A percentile compares a stretch with the other conserved stretches of the same genome.
Conservation (phyloP, 1,139 yeast genomes). For the Yamadazyma diddensiae region DNA sequence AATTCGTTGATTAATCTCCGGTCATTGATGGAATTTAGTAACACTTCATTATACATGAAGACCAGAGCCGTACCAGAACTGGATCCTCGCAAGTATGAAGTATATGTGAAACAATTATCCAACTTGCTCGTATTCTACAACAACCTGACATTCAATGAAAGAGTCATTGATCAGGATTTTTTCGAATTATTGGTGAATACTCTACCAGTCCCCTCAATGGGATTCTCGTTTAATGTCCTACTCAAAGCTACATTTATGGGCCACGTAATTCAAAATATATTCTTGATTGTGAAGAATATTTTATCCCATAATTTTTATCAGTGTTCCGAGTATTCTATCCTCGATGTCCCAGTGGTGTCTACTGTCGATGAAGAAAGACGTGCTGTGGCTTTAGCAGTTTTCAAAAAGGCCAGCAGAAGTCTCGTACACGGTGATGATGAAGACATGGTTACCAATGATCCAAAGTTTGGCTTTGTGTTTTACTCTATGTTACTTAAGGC, state of each 20-base stretch:
- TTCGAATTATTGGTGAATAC: constrained; percentile 50
- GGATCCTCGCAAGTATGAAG: constrained; percentile 25
- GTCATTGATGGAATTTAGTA: constrained; percentile 45
- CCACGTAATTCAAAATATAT: constrained; percentile 32
- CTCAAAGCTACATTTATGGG: constrained; percentile 42
- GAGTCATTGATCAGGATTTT: constrained; percentile 47
- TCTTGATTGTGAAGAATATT: constrained; percentile 25
- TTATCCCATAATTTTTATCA: constrained; percentile 21
- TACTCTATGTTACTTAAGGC: constrained; percentile 57
- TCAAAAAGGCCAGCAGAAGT: constrained; percentile 13
- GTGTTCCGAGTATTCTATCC: constrained; percentile 21
- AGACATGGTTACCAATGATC: constrained; percentile 13
- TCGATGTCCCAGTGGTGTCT: constrained; percentile 34
- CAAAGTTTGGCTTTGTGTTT: constrained; percentile 34
- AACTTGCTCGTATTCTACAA: constrained; percentile 26
- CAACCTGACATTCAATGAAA: constrained; percentile 22
- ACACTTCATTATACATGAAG: constrained; percentile 33
- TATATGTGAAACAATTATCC: constrained; percentile 35
- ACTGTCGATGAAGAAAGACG: constrained; percentile 21
- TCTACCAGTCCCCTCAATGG: constrained; percentile 41
- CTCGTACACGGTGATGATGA: constrained; percentile 11
- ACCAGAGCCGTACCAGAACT: constrained; percentile 17
- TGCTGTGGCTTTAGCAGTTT: constrained; percentile 14
- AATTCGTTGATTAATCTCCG: constrained; percentile 59
- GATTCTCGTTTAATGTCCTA: constrained; percentile 37